Evolutionary conservation across 352 stramenopile genomes (phyloP).

Genomic region (Globisporangium alternatum): DNA sequence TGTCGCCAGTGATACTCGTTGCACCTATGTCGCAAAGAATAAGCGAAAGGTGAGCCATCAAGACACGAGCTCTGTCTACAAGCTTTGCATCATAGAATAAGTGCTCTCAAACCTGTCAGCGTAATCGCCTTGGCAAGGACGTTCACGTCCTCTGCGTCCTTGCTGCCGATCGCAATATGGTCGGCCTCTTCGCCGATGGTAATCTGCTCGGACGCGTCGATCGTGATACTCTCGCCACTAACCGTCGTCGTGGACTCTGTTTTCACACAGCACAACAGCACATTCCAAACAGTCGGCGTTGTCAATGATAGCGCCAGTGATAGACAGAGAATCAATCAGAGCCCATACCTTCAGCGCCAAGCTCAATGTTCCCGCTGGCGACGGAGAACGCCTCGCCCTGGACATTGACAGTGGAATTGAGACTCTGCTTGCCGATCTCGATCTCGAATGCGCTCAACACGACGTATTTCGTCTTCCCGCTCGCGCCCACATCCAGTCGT

Average conservation of each 20-base stretch:
- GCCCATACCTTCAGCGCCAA: conserved; percentile 11
- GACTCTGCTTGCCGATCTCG: conserved; percentile 5
- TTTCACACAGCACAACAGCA: not conserved
- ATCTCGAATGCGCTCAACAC: not conserved
- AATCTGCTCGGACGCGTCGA: conserved; percentile 9
- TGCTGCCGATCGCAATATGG: conserved; percentile 15
- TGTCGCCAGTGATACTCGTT: conserved; percentile 24
- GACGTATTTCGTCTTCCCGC: conserved; percentile 11
- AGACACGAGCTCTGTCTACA: not conserved
- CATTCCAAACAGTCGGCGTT: not conserved
- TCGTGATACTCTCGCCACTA: not conserved
- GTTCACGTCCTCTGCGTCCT: conserved; percentile 17
- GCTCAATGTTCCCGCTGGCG: conserved; percentile 9
- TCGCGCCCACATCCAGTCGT: conserved; percentile 7
- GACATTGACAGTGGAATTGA: conserved; percentile 10
- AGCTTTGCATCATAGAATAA: not conserved
- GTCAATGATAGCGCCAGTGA: not conserved
- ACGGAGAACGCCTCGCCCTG: conserved; percentile 8
- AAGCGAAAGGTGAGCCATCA: not conserved
- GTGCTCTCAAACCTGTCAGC: conserved; percentile 22
- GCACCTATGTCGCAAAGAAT: conserved; percentile 14
- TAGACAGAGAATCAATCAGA: not conserved
- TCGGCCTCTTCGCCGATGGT: conserved; percentile 10
- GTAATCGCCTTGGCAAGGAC: conserved; percentile 21
- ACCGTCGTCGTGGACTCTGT: conserved; percentile 10